phyloP scores from a whole-genome alignment of 192 early-diverging fungal genomes.

The Entophlyctis luteolus region DNA sequence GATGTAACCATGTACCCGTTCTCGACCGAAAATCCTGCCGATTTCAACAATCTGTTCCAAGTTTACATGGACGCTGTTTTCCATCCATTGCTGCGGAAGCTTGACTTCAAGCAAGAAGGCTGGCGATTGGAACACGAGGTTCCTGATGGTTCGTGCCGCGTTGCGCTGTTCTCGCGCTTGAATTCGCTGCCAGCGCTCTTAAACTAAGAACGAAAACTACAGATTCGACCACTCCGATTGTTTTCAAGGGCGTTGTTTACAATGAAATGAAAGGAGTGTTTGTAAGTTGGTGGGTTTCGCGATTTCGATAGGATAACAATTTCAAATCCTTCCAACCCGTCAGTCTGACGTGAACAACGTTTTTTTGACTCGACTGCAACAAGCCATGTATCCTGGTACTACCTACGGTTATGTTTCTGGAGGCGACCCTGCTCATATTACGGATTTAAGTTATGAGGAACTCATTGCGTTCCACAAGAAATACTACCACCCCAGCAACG shows the following conservation, averaged over 20 bases:
- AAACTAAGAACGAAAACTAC: too few species aligned
- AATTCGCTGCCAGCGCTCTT: too few species aligned
- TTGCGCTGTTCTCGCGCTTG: not conserved
- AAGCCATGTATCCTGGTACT: slow-evolving; percentile 79
- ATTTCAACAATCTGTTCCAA: slow-evolving; percentile 81
- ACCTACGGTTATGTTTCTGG: slow-evolving; percentile 81
- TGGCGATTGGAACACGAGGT: slow-evolving; percentile 86
- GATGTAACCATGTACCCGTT: slow-evolving; percentile 93
- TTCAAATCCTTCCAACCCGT: not conserved
- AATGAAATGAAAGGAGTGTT: slow-evolving; percentile 96
- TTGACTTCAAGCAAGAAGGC: slow-evolving; percentile 90
- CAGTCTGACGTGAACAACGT: slow-evolving; percentile 79
- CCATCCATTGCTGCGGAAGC: slow-evolving; percentile 67
- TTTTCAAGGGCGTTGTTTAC: slow-evolving; percentile 94
- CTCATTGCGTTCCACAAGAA: slow-evolving; percentile 77
- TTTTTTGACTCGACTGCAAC: slow-evolving; percentile 69
- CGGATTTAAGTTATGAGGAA: slow-evolving; percentile 79
- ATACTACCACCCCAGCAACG: slow-evolving; percentile 92
- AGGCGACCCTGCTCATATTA: slow-evolving; percentile 84
- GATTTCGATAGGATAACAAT: too few species aligned
- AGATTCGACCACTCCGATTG: slow-evolving; percentile 61
- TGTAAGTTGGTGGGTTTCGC: not conserved
- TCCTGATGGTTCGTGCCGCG: slow-evolving; percentile 56
- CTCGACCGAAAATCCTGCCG: slow-evolving; percentile 81
- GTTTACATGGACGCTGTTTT: slow-evolving; percentile 94